Percentiles rank a stretch among this genome's conserved stretches.
phyloP scores from a whole-genome alignment of 768 basidiomycete species.

The Suillus subaureus region DNA sequence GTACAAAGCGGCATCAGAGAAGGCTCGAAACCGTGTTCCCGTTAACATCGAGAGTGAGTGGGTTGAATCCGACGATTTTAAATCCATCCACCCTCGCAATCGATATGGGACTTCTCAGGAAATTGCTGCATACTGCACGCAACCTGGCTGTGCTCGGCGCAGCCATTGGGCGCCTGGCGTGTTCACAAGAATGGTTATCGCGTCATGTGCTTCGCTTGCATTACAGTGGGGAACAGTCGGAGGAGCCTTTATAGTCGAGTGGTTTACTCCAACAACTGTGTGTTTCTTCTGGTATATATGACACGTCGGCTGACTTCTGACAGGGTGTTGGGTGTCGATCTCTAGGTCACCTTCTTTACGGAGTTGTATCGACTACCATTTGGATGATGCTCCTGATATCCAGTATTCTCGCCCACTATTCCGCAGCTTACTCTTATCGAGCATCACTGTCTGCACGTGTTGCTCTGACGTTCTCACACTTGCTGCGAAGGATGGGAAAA shows the following conservation, averaged over 20 bases:
- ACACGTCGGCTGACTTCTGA: background rate
- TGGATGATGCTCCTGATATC: slow-evolving; percentile 23
- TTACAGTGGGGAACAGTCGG: slow-evolving; percentile 30
- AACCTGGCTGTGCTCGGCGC: slow-evolving; percentile 3
- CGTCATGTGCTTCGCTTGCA: slow-evolving; percentile 22
- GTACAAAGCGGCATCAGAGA: background rate
- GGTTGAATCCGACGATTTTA: background rate
- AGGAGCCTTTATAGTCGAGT: slow-evolving; percentile 23
- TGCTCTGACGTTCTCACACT: slow-evolving; percentile 7
- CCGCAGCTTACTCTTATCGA: background rate
- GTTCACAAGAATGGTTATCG: slow-evolving; percentile 21
- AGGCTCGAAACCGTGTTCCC: background rate
- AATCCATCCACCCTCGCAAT: slow-evolving; percentile 10
- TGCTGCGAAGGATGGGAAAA: slow-evolving; percentile 21
- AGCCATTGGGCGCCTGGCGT: slow-evolving; percentile 20
- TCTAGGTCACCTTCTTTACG: slow-evolving; percentile 24
- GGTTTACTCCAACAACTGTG: slow-evolving; percentile 26
- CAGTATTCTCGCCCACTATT: slow-evolving; percentile 9
- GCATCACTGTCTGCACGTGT: background rate
- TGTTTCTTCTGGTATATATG: background rate
- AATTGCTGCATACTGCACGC: slow-evolving; percentile 16
- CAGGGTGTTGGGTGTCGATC: slow-evolving; percentile 27
- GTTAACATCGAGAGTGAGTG: background rate
- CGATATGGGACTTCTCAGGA: slow-evolving; percentile 13
- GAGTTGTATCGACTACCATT: slow-evolving; percentile 19